Evolutionary conservation across 345 rosid genomes (phyloP), one percentile per base, ranked within the genome.

Genomic region (Linum trigynum): DNA sequence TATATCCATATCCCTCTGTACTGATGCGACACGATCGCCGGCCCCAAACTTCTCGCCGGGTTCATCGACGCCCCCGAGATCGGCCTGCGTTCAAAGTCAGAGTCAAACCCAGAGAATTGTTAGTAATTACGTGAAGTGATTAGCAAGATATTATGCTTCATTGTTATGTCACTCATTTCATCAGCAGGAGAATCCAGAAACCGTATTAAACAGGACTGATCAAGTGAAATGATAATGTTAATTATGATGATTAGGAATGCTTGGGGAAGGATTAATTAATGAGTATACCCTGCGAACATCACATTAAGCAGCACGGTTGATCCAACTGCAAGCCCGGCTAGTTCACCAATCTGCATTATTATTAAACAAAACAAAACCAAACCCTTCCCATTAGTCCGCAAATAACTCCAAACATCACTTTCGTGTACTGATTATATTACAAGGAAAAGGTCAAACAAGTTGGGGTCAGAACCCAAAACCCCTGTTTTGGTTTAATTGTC

Each of bases 251-350:
- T 12, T 48, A 3, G 2, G 32, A 1, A 23, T 23, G 32, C 5
- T 63, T 3, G 5, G 3, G 11, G 15, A 3, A 70, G 15, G 11
- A 23, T 38, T 11, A 35, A 0, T 43, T 17, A 42, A 5, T 58
- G 38, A 53, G 61, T 63, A 59, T 85, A 94, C 99, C 96, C 99
- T 2, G 97, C 84, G 73, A 94, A 78, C 72, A 90, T 69, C 57
- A 94, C 99, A 70, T 94, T 89, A 11, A 94, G 85, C 11, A 94
- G 78, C 38, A 94, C 83, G 3, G 97, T 90, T 1, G 97, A 68
- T 5, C 99, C 99, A 16, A 94, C 81, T 0, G 97, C 97, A 57
- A 94, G 85, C 35, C 97, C 97, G 2, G 97, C 97, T 38, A 95
- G 92, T 58, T 95, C 96, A 57, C 99, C 99, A 57, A 90, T 86